These are phyloP conservation scores for Huntiella omanensis DNA, from an alignment of 2,329 filamentous ascomycete species.

Conservation along the genomic window DNA sequence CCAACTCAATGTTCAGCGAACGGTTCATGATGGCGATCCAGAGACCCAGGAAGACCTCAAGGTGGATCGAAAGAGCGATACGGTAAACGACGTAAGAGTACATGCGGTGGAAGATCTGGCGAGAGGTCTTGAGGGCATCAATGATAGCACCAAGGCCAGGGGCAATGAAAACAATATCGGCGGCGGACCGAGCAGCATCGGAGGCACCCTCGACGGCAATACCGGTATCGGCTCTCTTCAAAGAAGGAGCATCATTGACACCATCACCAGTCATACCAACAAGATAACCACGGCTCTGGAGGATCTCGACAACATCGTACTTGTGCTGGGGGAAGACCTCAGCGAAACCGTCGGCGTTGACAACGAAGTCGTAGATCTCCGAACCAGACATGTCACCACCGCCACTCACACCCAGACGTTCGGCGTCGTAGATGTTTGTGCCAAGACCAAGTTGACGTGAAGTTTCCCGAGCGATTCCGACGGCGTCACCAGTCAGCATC, in stretches of 20 bases:
- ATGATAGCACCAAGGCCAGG: conserved; percentile 85
- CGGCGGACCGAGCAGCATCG: conserved; percentile 75
- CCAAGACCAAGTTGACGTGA: conserved; percentile 64
- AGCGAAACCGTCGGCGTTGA: conserved; percentile 86
- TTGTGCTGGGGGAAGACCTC: conserved; percentile 93
- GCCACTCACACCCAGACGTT: conserved; percentile 75
- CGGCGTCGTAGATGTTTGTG: conserved; percentile 85
- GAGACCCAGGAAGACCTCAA: conserved; percentile 79
- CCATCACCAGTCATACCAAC: conserved; percentile 94
- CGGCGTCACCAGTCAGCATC: conserved; percentile 90
- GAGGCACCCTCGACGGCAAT: conserved; percentile 87
- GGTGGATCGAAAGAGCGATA: conserved; percentile 77
- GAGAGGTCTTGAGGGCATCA: conserved; percentile 78
- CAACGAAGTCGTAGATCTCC: conserved; percentile 87
- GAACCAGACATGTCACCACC: conserved; percentile 87
- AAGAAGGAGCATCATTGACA: conserved; percentile 81
- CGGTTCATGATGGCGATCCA: conserved; percentile 82
- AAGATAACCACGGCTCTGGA: conserved; percentile 81
- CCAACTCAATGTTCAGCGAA: conserved; percentile 66
- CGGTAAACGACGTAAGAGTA: conserved; percentile 91
- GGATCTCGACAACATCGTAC: conserved; percentile 83
- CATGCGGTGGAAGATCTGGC: conserved; percentile 94
- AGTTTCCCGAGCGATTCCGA: conserved; percentile 41
- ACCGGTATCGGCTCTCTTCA: conserved; percentile 92
- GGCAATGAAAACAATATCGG: conserved; percentile 86